Evolutionary conservation across 169 alveolate genomes (phyloP).

Genomic region (Plasmodium sp.): DNA sequence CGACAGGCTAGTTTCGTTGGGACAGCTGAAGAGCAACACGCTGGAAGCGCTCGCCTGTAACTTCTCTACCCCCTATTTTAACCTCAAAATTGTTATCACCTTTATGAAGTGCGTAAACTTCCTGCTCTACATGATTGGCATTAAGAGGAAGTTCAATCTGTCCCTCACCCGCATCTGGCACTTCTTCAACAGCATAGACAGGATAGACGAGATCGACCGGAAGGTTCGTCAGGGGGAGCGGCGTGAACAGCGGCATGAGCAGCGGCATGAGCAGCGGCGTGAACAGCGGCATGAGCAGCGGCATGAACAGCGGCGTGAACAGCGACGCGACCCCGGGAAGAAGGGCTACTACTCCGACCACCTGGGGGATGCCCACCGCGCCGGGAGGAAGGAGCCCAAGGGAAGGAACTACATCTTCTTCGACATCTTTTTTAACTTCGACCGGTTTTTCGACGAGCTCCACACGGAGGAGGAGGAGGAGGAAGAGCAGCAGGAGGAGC

Average conservation of each 20-base stretch:
- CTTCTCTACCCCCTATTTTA: conserved; percentile 7
- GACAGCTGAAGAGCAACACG: background rate
- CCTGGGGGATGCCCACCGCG: background rate
- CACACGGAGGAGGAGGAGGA: conserved; percentile 1
- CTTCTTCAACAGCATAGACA: conserved; percentile 58
- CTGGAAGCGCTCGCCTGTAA: background rate
- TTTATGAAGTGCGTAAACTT: conserved; percentile 70
- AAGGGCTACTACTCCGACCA: background rate
- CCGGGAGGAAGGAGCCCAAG: background rate
- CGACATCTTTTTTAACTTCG: conserved; percentile 64
- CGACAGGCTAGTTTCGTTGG: conserved; percentile 33
- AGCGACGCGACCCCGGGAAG: background rate
- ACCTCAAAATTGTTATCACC: conserved; percentile 58
- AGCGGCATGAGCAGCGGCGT: background rate
- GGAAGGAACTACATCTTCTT: conserved; percentile 16
- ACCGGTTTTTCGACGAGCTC: conserved; percentile 35
- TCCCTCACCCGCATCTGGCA: conserved; percentile 57
- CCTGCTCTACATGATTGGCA: conserved; percentile 53
- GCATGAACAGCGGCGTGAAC: background rate
- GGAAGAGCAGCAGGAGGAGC: background rate
- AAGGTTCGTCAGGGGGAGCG: background rate
- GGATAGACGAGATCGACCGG: conserved; percentile 29
- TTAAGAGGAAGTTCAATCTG: conserved; percentile 66
- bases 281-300: background rate
- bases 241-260: too few relatives aligned